A percentile compares a stretch with the other conserved stretches of the same genome.
Evolutionary conservation across 78 protist genomes (phyloP).

Genomic region (Speleostelium caveatum): DNA sequence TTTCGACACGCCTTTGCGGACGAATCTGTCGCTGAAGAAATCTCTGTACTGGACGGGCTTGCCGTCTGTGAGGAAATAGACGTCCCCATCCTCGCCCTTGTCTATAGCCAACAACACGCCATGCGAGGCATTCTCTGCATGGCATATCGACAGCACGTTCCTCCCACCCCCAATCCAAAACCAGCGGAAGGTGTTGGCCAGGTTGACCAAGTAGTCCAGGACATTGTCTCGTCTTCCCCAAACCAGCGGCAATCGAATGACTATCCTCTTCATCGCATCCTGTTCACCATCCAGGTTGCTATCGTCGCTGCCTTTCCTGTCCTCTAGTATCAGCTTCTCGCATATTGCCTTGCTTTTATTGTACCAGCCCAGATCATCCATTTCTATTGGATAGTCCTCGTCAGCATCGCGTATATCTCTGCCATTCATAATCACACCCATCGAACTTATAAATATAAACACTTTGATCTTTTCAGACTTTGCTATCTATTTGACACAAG

Average conservation of each 20-base stretch:
- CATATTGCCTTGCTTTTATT: slow-evolving; percentile 42
- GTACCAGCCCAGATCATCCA: slow-evolving; percentile 43
- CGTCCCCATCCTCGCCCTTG: slow-evolving; percentile 13
- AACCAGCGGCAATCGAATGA: slow-evolving; percentile 43
- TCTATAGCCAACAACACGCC: slow-evolving; percentile 33
- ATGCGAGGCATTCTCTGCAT: slow-evolving; percentile 48
- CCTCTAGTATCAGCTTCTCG: not conserved
- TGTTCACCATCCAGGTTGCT: not conserved
- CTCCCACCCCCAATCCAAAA: slow-evolving; percentile 74
- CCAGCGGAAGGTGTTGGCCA: slow-evolving; percentile 39
- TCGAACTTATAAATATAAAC: slow-evolving; percentile 55
- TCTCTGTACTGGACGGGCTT: slow-evolving; percentile 18
- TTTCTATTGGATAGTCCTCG: slow-evolving; percentile 1
- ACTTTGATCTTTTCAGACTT: too few species aligned
- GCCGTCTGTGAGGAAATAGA: slow-evolving; percentile 51
- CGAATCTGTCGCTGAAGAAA: slow-evolving; percentile 64
- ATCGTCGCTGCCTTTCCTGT: not conserved
- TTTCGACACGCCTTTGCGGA: not conserved
- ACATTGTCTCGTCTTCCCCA: slow-evolving; percentile 68
- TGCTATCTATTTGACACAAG: too few species aligned
- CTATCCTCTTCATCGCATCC: slow-evolving; percentile 10
- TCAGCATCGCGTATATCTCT: slow-evolving; percentile 24
- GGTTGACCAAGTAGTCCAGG: not conserved
- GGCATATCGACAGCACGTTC: slow-evolving; percentile 33
- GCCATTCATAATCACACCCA: slow-evolving; percentile 73